Conservation (phyloP, 2,329 filamentous ascomycete species). For the Zymoseptoria brevis region DNA sequence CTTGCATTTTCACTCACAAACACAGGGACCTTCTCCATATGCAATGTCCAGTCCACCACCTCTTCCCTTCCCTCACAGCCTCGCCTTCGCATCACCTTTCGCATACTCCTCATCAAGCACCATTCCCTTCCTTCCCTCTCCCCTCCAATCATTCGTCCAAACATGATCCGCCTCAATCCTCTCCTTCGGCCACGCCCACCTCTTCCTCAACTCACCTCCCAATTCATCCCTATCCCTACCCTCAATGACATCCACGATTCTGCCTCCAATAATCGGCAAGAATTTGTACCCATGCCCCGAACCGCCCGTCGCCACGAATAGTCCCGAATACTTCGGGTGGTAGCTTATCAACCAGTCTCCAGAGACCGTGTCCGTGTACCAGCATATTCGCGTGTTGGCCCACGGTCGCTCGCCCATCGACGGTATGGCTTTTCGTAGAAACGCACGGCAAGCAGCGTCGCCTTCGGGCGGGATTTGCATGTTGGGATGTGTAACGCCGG, state of each 20-base stretch:
- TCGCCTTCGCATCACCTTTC: conserved; percentile 4
- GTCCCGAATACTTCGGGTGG: conserved; percentile 42
- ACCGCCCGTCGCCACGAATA: conserved; percentile 55
- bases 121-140: conserved; percentile 29
- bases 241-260: conserved; percentile 46
- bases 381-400: conserved; percentile 44
- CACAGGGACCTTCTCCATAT: too few species aligned
- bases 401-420: conserved; percentile 35
- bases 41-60: neutral
- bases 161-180: conserved; percentile 28
- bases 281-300: conserved; percentile 58
- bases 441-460: conserved; percentile 52
- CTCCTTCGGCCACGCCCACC: conserved; percentile 50
- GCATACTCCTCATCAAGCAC: conserved; percentile 31
- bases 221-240: conserved; percentile 31
- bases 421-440: conserved; percentile 48
- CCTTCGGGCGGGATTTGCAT: conserved; percentile 51
- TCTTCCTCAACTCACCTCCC: conserved; percentile 47
- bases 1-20: too few species aligned
- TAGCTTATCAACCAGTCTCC: conserved; percentile 50
- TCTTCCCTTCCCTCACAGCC: neutral
- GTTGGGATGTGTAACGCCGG: conserved; percentile 37
- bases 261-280: conserved; percentile 49
- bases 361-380: conserved; percentile 50
- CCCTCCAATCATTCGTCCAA: conserved; percentile 33